phyloP scores from a whole-genome alignment of 805 yeast species.

The Cyberlindnera americana region DNA sequence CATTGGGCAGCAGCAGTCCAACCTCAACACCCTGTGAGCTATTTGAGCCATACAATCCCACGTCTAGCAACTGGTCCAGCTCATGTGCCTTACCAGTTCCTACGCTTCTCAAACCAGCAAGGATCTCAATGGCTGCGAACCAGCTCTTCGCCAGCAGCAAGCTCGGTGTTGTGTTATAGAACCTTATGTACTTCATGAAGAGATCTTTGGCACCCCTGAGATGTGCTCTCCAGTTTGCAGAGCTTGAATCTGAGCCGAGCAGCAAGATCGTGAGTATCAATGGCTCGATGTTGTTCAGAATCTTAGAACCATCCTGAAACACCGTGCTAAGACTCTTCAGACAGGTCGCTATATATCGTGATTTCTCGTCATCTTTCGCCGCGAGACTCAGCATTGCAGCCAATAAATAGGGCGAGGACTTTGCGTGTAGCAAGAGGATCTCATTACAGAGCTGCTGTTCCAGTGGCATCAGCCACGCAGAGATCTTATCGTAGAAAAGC shows the following conservation, averaged over 20 bases:
- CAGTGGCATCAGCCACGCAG: conserved; percentile 24
- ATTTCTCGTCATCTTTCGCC: conserved; percentile 37
- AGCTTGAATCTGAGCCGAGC: conserved; percentile 57
- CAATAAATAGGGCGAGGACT: conserved; percentile 46
- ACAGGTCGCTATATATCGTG: conserved; percentile 48
- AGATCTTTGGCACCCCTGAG: conserved; percentile 63
- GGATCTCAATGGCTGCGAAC: conserved; percentile 54
- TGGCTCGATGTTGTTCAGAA: conserved; percentile 57
- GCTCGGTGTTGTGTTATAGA: conserved; percentile 28
- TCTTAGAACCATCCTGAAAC: conserved; percentile 38
- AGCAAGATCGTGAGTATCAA: conserved; percentile 61
- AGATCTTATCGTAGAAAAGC: conserved; percentile 23
- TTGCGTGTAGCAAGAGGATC: conserved; percentile 45
- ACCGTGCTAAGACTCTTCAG: conserved; percentile 39
- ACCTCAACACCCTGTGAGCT: conserved; percentile 21
- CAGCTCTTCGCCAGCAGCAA: conserved; percentile 48
- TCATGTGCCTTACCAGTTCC: conserved; percentile 50
- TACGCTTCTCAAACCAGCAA: conserved; percentile 51
- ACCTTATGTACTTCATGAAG: conserved; percentile 43
- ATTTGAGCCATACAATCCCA: conserved; percentile 23
- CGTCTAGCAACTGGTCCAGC: conserved; percentile 32
- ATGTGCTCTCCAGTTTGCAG: conserved; percentile 60
- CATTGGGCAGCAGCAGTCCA: conserved; percentile 26
- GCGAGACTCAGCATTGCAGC: conserved; percentile 59
- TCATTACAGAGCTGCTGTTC: conserved; percentile 47